These are phyloP conservation scores for Capsaspora owczarzaki DNA, from an alignment of 78 protist species.

Conservation along the genomic window DNA sequence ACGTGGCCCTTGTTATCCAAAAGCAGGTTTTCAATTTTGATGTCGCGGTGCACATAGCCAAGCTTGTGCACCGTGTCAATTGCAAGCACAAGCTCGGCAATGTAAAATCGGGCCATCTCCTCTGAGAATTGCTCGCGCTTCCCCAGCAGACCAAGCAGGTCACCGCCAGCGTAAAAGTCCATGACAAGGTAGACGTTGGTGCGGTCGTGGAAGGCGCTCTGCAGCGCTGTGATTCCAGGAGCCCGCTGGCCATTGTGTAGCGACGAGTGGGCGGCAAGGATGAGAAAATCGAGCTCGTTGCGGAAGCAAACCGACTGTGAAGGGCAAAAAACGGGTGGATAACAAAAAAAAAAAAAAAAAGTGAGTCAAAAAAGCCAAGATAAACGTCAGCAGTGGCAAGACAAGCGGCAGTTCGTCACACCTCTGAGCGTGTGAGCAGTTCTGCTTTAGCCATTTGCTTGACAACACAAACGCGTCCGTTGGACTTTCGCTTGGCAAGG, in stretches of 20 bases:
- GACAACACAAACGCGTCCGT: constrained; percentile 17
- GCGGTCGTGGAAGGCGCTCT: constrained; percentile 64
- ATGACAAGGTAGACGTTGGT: constrained; percentile 32
- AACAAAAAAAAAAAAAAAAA: not conserved
- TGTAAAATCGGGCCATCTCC: constrained; percentile 62
- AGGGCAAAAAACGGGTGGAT: not conserved
- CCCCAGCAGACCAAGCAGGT: constrained; percentile 29
- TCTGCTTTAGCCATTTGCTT: constrained; percentile 51
- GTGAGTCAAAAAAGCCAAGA: too few species aligned
- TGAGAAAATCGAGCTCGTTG: constrained; percentile 74
- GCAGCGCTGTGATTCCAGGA: constrained; percentile 33
- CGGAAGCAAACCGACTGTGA: constrained; percentile 5
- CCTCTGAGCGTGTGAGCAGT: constrained; percentile 38
- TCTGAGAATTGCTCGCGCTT: constrained; percentile 28
- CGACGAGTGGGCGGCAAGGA: not conserved
- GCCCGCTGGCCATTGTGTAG: not conserved
- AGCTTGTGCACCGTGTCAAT: constrained; percentile 63
- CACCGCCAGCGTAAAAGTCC: constrained; percentile 44
- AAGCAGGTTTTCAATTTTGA: constrained; percentile 85
- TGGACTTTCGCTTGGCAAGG: not conserved
- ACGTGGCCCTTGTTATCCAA: constrained; percentile 32
- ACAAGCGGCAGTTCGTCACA: constrained; percentile 32
- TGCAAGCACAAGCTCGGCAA: constrained; percentile 76
- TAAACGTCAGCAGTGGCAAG: too few species aligned
- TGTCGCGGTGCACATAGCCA: constrained; percentile 79